Evolutionary conservation across 2,329 filamentous ascomycete species (phyloP).

Genomic region (Fusarium nisikadoi): DNA sequence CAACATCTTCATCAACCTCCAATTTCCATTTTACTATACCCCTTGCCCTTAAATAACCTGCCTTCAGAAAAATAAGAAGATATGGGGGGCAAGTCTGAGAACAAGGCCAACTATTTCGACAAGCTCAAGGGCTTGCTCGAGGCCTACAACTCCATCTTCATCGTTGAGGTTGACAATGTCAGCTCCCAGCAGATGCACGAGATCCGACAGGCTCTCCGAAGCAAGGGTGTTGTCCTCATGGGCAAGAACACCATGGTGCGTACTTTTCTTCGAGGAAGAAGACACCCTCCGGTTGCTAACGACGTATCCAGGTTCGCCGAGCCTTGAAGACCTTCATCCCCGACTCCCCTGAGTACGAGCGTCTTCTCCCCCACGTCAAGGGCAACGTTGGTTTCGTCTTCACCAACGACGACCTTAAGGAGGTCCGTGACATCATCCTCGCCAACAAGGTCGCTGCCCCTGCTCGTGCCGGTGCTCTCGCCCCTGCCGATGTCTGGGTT

Average conservation of each 20-base stretch:
- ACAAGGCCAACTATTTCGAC: slow-evolving; percentile 98
- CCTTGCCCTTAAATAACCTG: slow-evolving; percentile 97
- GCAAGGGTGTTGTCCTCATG: slow-evolving; percentile 95
- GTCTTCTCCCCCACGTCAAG: slow-evolving; percentile 93
- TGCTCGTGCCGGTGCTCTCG: slow-evolving; percentile 96
- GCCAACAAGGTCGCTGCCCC: slow-evolving; percentile 97
- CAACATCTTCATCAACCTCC: slow-evolving; percentile 40
- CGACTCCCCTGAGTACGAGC: slow-evolving; percentile 97
- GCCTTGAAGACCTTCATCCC: slow-evolving; percentile 92
- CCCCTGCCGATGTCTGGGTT: slow-evolving; percentile 91
- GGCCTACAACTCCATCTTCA: slow-evolving; percentile 97
- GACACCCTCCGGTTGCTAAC: slow-evolving; percentile 27
- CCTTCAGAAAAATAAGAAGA: slow-evolving; percentile 91
- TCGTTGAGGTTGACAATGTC: slow-evolving; percentile 99
- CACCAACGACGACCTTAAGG: slow-evolving; percentile 97
- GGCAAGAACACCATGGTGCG: slow-evolving; percentile 99
- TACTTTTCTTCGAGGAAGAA: background rate
- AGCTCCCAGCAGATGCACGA: slow-evolving; percentile 99
- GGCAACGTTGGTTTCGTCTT: slow-evolving; percentile 99
- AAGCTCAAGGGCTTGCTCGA: slow-evolving; percentile 98
- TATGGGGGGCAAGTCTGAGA: slow-evolving; percentile 94
- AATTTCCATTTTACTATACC: slow-evolving; percentile 42
- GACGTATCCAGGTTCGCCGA: slow-evolving; percentile 78
- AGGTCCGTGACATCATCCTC: slow-evolving; percentile 91
- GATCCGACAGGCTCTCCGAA: slow-evolving; percentile 92